These are phyloP conservation scores for Aristolochia fimbriata DNA, from an alignment of 164 flowering plant species.

Conservation along the genomic window DNA sequence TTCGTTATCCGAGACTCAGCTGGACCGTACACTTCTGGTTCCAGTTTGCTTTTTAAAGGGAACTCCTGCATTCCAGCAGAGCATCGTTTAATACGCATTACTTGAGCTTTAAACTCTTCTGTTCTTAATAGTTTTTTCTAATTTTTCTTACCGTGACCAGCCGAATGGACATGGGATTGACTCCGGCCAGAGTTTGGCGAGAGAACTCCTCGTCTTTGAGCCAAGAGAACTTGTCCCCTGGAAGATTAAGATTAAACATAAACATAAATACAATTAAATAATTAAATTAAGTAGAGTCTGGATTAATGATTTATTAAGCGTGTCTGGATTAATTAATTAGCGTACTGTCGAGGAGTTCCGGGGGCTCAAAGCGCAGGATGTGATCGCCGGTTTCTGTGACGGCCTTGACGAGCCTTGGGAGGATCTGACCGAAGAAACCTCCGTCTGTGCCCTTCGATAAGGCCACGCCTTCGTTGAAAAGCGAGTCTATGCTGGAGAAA, in stretches of 20 bases:
- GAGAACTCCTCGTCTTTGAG: constrained; percentile 32
- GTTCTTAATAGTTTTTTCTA: no score
- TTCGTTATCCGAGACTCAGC: constrained; percentile 28
- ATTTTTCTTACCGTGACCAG: constrained; percentile 34
- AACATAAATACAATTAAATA: no score
- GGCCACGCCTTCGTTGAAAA: constrained; percentile 31
- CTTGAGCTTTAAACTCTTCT: no score
- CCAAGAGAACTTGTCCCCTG: constrained; percentile 37
- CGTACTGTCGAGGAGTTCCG: constrained; percentile 18
- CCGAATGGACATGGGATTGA: constrained; percentile 25
- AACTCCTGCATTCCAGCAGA: constrained; percentile 37
- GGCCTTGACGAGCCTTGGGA: constrained; percentile 20
- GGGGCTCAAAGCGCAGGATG: constrained; percentile 30
- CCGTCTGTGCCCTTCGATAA: constrained; percentile 10
- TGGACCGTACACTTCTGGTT: constrained; percentile 34
- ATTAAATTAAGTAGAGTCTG: no score
- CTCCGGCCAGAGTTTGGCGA: constrained; percentile 33
- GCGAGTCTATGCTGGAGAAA: constrained; percentile 36
- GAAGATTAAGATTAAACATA: background rate
- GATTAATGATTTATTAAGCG: no score
- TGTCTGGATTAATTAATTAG: no score
- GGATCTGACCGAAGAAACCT: constrained; percentile 2
- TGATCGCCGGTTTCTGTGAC: constrained; percentile 3
- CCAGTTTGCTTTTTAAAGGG: constrained; percentile 33
- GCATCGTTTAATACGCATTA: no score